Base-by-base conservation (phyloP, 441 rosid species). In the Corymbia calophylla region DNA sequence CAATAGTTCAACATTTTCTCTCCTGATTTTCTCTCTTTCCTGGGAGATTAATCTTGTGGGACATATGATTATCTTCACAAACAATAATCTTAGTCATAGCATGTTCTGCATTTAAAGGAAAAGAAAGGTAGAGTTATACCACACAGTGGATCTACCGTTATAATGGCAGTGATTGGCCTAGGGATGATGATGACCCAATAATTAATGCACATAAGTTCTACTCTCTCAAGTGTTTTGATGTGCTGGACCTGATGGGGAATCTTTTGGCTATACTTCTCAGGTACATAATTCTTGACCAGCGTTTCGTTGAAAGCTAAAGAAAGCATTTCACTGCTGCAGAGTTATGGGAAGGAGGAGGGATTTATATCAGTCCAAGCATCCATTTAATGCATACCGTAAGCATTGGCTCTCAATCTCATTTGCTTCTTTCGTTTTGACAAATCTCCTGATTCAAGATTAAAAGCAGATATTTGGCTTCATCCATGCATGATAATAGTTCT, bases 361-460 rank as follows among this genome's bases (percentile, higher is more conserved):
- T 86, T 90, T 95, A 64, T 90, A 96, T 92, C 92, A 93, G 87
- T 92, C 95, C 87, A 92, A 93, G 89, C 96, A 98, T 92, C 93
- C 96, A 11, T 93, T 96, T 87, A 88, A 92, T 88, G 90, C 87
- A 62, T 90, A 89, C 87, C 95, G 99, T 98, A 95, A 94, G 98
- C 91, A 27, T 89, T 80, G 86, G 88, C 87, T 66, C 64, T 47
- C 51, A 77, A 47, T n/a, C 19, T 31, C 86, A 60, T 89, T 32
- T 17, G 29, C 18, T 54, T 60, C 51, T 81, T 73, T 87, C 29
- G 12, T 9, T 29, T 39, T 31, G 53, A 86, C 49, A 85, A 64
- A 60, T 64, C 56, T 84, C 53, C 47, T 35, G 11, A 60, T 87
- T 48, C 49, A 39, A 32, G 66, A 60, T 60, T 48, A 9, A 39